These are phyloP conservation scores for Hemisphaericaspora nanyangensis DNA, from an alignment of 805 yeast genomes.

Conservation along the genomic window DNA sequence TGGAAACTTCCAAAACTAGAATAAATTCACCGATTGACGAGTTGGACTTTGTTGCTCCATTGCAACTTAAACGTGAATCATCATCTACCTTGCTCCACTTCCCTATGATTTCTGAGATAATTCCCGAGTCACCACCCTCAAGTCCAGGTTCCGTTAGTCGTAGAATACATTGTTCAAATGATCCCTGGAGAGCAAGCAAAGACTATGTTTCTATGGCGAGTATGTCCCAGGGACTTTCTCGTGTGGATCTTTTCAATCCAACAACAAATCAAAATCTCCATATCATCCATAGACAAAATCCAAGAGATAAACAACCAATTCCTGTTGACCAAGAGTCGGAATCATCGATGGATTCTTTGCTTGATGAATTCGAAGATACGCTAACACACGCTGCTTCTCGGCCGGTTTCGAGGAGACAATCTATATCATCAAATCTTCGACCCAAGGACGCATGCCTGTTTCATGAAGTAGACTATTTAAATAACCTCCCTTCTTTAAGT, in stretches of 20 bases:
- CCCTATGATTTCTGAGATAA: constrained; percentile 5
- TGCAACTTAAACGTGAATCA: no score
- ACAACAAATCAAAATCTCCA: no score
- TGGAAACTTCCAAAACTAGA: background rate
- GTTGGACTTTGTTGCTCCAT: no score
- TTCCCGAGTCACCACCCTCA: constrained; percentile 44
- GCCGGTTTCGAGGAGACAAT: constrained; percentile 22
- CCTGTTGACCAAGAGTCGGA: background rate
- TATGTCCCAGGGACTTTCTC: no score
- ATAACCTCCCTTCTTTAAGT: background rate
- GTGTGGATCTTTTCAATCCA: no score
- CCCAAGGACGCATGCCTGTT: no score
- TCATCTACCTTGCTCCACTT: background rate
- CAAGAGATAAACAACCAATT: no score
- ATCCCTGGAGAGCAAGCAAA: no score
- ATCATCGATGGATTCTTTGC: constrained; percentile 36
- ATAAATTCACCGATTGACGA: no score
- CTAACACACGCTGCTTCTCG: constrained; percentile 27
- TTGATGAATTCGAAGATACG: constrained; percentile 44
- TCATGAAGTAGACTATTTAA: background rate
- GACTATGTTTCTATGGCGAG: no score
- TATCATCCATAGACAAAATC: no score
- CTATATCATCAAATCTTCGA: background rate
- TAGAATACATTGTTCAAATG: background rate
- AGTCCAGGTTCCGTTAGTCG: constrained; percentile 35